Conservation (phyloP, 2,329 filamentous ascomycete genomes). For the Claviceps paspali region DNA sequence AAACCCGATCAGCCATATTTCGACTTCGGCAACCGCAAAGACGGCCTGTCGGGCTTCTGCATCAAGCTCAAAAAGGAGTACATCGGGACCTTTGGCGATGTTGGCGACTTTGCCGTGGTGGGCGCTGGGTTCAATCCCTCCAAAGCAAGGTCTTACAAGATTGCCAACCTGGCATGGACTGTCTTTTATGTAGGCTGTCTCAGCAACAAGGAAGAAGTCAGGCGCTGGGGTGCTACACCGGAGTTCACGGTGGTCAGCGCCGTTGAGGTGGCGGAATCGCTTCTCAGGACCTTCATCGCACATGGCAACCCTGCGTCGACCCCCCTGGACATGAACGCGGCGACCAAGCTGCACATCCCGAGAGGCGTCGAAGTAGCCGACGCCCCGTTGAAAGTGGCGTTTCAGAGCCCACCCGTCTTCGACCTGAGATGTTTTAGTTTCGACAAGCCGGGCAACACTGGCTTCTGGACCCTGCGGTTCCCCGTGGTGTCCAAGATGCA, state of each 20-base stretch:
- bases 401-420: slow-evolving; percentile 58
- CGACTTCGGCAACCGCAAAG: slow-evolving; percentile 24
- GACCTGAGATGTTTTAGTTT: slow-evolving; percentile 72
- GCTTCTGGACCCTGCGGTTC: slow-evolving; percentile 63
- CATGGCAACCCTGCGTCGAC: slow-evolving; percentile 30
- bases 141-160: slow-evolving; percentile 39
- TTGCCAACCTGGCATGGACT: slow-evolving; percentile 53
- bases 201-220: slow-evolving; percentile 46
- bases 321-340: slow-evolving; percentile 20
- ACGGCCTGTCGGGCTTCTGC: slow-evolving; percentile 32
- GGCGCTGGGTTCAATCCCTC: slow-evolving; percentile 57
- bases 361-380: slow-evolving; percentile 26
- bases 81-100: slow-evolving; percentile 59
- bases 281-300: slow-evolving; percentile 34
- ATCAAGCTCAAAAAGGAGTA: slow-evolving; percentile 89
- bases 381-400: slow-evolving; percentile 35
- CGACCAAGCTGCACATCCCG: slow-evolving; percentile 31
- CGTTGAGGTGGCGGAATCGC: slow-evolving; percentile 37
- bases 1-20: slow-evolving; percentile 75
- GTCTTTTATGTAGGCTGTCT: slow-evolving; percentile 70
- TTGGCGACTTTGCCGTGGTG: slow-evolving; percentile 68
- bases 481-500: slow-evolving; percentile 65
- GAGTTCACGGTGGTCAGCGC: slow-evolving; percentile 52
- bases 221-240: slow-evolving; percentile 35
- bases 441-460: slow-evolving; percentile 52